These are phyloP conservation scores for Colletotrichum spinosum DNA, from an alignment of 2,329 filamentous ascomycete species.

Conservation along the genomic window DNA sequence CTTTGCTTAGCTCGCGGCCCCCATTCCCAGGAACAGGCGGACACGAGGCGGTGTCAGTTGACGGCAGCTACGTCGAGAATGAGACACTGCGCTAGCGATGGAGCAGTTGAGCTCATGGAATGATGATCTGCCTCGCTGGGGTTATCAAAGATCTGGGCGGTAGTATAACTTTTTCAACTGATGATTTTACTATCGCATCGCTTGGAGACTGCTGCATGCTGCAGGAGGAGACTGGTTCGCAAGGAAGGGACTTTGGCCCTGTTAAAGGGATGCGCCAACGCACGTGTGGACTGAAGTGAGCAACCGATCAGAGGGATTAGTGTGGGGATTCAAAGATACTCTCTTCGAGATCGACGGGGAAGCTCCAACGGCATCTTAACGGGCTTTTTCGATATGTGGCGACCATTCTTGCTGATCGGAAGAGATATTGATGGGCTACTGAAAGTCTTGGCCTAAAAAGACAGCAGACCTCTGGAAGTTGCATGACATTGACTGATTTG, in stretches of 20 bases:
- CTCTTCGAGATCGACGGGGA: neutral
- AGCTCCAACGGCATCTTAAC: neutral
- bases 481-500: too few species aligned
- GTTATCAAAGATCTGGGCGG: too few species aligned
- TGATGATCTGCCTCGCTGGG: neutral
- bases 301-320: neutral
- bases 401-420: too few species aligned
- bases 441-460: too few species aligned
- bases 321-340: neutral
- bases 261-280: slow-evolving; percentile 4
- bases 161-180: too few species aligned
- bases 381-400: too few species aligned
- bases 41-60: slow-evolving; percentile 17
- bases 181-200: neutral
- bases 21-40: slow-evolving; percentile 13
- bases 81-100: neutral
- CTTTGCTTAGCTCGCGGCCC: neutral
- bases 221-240: slow-evolving; percentile 12
- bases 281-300: slow-evolving; percentile 5
- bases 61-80: slow-evolving; percentile 3
- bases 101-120: neutral
- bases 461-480: too few species aligned
- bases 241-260: neutral
- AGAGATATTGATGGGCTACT: too few species aligned
- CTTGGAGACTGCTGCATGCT: slow-evolving; percentile 1